phyloP scores from a whole-genome alignment of 345 rosid species.

The Rubroshorea leprosula region DNA sequence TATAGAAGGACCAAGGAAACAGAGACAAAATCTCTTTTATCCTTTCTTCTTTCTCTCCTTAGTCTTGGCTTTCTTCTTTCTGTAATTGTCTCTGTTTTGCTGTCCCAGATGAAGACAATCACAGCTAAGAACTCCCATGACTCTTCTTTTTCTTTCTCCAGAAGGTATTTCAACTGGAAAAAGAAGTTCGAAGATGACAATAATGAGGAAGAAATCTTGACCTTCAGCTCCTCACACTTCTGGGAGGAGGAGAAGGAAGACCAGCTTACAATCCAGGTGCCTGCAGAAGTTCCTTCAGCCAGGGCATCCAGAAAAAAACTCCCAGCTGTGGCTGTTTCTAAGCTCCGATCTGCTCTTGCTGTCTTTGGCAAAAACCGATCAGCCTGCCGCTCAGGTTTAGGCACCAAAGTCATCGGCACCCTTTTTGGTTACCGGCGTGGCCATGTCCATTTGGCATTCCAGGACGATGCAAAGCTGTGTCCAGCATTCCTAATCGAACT shows the following conservation, averaged over 20 bases:
- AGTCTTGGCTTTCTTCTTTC: slow-evolving; percentile 7
- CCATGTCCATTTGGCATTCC: slow-evolving; percentile 79
- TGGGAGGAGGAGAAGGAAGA: slow-evolving; percentile 27
- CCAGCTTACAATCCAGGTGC: slow-evolving; percentile 20
- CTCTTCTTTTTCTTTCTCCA: slow-evolving; percentile 85
- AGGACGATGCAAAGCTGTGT: slow-evolving; percentile 49
- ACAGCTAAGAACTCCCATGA: slow-evolving; percentile 62
- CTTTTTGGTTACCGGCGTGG: slow-evolving; percentile 88
- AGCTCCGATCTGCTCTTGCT: slow-evolving; percentile 56
- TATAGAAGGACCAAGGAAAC: too few species aligned
- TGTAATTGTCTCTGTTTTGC: not conserved
- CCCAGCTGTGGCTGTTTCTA: slow-evolving; percentile 34
- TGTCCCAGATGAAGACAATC: slow-evolving; percentile 57
- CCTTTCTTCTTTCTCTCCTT: not conserved
- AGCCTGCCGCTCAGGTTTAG: slow-evolving; percentile 32
- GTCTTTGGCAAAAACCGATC: slow-evolving; percentile 30
- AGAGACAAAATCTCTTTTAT: slow-evolving; percentile 4
- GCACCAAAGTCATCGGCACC: slow-evolving; percentile 64
- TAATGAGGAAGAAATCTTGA: slow-evolving; percentile 40
- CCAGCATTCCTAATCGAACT: slow-evolving; percentile 76
- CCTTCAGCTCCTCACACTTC: slow-evolving; percentile 31
- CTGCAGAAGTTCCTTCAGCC: slow-evolving; percentile 15
- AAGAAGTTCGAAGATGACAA: slow-evolving; percentile 57
- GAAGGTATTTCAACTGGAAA: slow-evolving; percentile 76
- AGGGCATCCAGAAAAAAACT: slow-evolving; percentile 32